phyloP scores from a whole-genome alignment of 2,329 filamentous ascomycete species.

The Zopfia rhizophila region DNA sequence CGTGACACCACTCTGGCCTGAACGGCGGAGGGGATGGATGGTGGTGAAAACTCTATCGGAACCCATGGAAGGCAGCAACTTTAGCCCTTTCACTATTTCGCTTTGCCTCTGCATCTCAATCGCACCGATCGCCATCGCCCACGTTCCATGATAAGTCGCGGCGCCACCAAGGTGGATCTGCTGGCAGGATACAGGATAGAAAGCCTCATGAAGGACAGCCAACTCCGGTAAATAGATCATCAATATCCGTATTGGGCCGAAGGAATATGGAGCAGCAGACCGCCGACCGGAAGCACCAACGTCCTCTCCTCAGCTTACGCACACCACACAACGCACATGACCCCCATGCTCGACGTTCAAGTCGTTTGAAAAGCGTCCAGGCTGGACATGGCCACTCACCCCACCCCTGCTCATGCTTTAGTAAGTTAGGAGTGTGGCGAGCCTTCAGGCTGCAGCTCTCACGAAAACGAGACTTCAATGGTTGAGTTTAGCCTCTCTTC shows the following conservation, averaged over 20 bases:
- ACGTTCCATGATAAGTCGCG: neutral
- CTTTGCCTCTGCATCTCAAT: slow-evolving; percentile 12
- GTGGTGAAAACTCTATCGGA: slow-evolving; percentile 25
- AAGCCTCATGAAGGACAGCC: slow-evolving; percentile 5
- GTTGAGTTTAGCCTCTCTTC: slow-evolving; percentile 40
- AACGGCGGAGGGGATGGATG: slow-evolving; percentile 20
- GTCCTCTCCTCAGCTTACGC: slow-evolving; percentile 22
- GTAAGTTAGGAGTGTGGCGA: slow-evolving; percentile 26
- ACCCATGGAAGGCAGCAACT: slow-evolving; percentile 18
- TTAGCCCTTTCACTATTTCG: slow-evolving; percentile 8
- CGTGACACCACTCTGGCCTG: slow-evolving; percentile 16
- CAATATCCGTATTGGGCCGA: slow-evolving; percentile 17
- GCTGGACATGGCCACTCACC: slow-evolving; percentile 25
- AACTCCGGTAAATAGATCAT: slow-evolving; percentile 20
- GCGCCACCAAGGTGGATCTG: slow-evolving; percentile 16
- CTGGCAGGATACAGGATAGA: slow-evolving; percentile 6
- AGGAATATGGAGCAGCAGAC: slow-evolving; percentile 21
- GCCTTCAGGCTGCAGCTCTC: slow-evolving; percentile 13
- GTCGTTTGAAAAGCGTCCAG: slow-evolving; percentile 31
- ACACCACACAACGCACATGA: slow-evolving; percentile 16
- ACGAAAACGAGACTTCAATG: slow-evolving; percentile 12
- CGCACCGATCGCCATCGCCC: slow-evolving; percentile 11
- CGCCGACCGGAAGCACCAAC: slow-evolving; percentile 17
- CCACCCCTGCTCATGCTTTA: slow-evolving; percentile 19
- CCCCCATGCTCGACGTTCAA: slow-evolving; percentile 16